Base-by-base conservation (phyloP, 1,284 basidiomycete genomes). In the Cutaneotrichosporon arboriforme region DNA sequence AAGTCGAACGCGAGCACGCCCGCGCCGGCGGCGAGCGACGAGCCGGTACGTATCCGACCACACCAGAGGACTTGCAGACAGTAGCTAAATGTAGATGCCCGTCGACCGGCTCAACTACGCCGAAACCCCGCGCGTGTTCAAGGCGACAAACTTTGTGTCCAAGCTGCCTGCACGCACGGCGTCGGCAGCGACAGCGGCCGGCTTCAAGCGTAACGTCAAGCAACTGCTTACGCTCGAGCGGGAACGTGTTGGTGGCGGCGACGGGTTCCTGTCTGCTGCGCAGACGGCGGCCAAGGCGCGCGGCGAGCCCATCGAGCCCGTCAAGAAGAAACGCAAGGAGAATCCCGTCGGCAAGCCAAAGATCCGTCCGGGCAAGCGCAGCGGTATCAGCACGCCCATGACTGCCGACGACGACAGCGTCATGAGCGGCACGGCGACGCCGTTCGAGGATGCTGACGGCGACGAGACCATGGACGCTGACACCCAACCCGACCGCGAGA, bases 201-300 rank as follows among this genome's bases (percentile, higher is more conserved):
- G 55, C 10, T 65, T 68, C 21, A 61, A 66, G 36, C 70, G 70
- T 48, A 72, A 67, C 45, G 63, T 62, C 34, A 76, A 75, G 59
- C 75, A 76, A 61, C 69, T 76, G 38, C 60, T 75, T 4, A 60
- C 57, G 26, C 62, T 74, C 7, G 75, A 76, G 49, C 59, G 73
- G 14, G 73, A 75, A 49, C 53, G 72, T 7, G 51, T 68, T 4
- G 56, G 57, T 5, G 72, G 70, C n/a, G 71, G 69, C 10, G 68
- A 72, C 51, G 69, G 70, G 3, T 72, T 72, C 49, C 44, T 69
- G 17, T 60, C 62, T 0, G 68, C 71, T 2, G 54, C 55, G 26
- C 69, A 72, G 52, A 64, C 64, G 3, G 57, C 56, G 1, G 65
- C 64, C 36, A 64, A 65, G 46, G 63, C 64, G 22, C 54, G 69